Base-by-base conservation (phyloP, 75 land plant genomes). In the Pseudotsuga menziesii region DNA sequence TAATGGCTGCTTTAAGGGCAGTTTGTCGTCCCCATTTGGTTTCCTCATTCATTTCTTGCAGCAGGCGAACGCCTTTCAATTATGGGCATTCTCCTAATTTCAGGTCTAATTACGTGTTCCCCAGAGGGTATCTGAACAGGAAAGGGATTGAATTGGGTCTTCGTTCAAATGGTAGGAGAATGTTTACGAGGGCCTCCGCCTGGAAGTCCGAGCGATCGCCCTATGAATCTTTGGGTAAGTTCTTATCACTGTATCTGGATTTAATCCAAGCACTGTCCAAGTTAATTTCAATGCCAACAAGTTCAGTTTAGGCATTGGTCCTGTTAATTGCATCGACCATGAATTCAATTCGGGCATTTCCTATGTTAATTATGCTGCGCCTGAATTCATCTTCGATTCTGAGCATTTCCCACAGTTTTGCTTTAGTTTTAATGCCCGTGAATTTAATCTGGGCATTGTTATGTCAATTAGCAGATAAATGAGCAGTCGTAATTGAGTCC, bases 191-290 rank as follows among this genome's bases (percentile, higher is more conserved):
- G 44, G 88, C 90, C 13, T 78, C 88, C 52, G 86, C 84, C 3
- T 86, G 90, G 93, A 78, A 67, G 32, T 74, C 84, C 4, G 62
- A 78, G 61, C 84, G 78, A 66, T 86, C 93, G 26, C 93, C 93
- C 20, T 91, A 91, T 74, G 90, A 91, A 74, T 85, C 90, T 14
- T 90, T 91, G 16, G 93, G 93, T 91, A 78, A 78, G 75, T 23
- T 25, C 77, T 13, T 64, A 55, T 19, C 20, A 19, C 22, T 41
- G 22, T 8, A 69, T 69, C 12, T 39, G 44, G 23, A 15, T 20
- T 11, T 17, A 39, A n/a, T 12, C 39, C 2, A 48, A 9, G 2
- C 52, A 48, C 9, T 48, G 52, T 48, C 44, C 52, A 41, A 19
- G 19, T 39, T 19, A 16, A 32, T 41, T 39, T 39, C n/a, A 17